Evolutionary conservation across 805 yeast species (phyloP).

Genomic region (Candida boidinii): DNA sequence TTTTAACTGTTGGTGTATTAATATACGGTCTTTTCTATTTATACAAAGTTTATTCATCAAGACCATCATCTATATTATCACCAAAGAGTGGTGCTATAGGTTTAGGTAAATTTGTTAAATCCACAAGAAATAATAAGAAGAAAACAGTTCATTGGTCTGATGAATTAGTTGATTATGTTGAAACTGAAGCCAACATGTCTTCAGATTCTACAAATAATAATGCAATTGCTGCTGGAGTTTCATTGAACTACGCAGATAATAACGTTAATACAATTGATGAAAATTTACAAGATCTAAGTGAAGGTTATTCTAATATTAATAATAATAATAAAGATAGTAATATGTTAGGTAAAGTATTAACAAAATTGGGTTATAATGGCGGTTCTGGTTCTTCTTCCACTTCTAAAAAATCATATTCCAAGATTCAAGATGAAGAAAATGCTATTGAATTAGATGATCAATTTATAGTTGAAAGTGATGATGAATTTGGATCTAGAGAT

Average conservation of each 20-base stretch:
- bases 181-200: constrained; percentile 2
- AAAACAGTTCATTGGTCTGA: constrained; percentile 28
- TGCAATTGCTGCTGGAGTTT: background rate
- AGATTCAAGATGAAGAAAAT: constrained; percentile 17
- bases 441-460: constrained; percentile 28
- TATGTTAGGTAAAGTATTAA: constrained; percentile 13
- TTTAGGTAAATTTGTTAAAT: too few species aligned
- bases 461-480: constrained; percentile 42
- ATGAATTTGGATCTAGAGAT: constrained; percentile 24
- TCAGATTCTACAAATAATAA: constrained; percentile 1
- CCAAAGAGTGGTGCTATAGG: background rate
- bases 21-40: constrained; percentile 15
- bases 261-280: too few species aligned
- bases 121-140: constrained; percentile 13
- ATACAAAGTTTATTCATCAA: constrained; percentile 13
- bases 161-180: constrained; percentile 9
- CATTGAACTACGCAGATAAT: too few species aligned
- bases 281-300: too few species aligned
- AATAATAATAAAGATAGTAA: constrained; percentile 1
- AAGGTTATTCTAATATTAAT: background rate
- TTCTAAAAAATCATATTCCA: constrained; percentile 23
- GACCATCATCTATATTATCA: constrained; percentile 11
- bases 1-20: constrained; percentile 13
- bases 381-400: background rate
- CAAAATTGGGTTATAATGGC: constrained; percentile 25